Evolutionary conservation across 2,329 filamentous ascomycete species (phyloP).

Genomic region (Colletotrichum truncatum): DNA sequence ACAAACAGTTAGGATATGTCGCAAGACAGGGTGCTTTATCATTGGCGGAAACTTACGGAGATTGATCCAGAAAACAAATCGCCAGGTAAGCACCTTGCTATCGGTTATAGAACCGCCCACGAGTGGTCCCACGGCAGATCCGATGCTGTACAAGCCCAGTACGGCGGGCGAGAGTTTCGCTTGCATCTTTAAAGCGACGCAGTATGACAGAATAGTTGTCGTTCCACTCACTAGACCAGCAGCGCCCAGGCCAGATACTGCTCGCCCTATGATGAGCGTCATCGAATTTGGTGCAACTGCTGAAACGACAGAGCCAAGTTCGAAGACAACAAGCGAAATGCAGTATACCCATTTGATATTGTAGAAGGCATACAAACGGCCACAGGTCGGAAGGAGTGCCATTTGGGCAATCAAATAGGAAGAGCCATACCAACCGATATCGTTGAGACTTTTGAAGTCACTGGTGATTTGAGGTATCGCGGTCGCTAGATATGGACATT

Average conservation of each 20-base stretch:
- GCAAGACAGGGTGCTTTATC: too few relatives aligned
- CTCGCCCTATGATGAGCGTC: slow-evolving; percentile 32
- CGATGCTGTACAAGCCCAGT: too few relatives aligned
- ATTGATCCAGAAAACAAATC: too few relatives aligned
- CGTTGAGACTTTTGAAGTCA: slow-evolving; percentile 30
- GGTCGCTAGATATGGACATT: slow-evolving; percentile 42
- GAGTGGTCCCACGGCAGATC: too few relatives aligned
- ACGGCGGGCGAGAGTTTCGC: too few relatives aligned
- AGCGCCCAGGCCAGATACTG: slow-evolving; percentile 26
- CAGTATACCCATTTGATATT: slow-evolving; percentile 45
- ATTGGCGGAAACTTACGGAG: too few relatives aligned
- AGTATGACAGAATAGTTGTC: background rate
- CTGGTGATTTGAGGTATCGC: slow-evolving; percentile 31
- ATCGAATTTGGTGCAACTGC: slow-evolving; percentile 27
- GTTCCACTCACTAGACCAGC: slow-evolving; percentile 27
- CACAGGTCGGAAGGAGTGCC: slow-evolving; percentile 58
- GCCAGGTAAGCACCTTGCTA: too few relatives aligned
- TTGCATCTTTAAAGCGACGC: background rate
- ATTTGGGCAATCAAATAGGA: slow-evolving; percentile 1
- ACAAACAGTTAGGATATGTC: too few relatives aligned
- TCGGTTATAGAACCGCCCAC: too few relatives aligned
- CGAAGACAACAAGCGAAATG: slow-evolving; percentile 34
- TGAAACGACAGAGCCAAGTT: slow-evolving; percentile 37
- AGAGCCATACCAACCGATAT: slow-evolving; percentile 17
- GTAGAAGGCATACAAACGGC: slow-evolving; percentile 64